These are phyloP conservation scores for Smallanthus sonchifolius DNA, from an alignment of 129 eudicot species.

Conservation along the genomic window DNA sequence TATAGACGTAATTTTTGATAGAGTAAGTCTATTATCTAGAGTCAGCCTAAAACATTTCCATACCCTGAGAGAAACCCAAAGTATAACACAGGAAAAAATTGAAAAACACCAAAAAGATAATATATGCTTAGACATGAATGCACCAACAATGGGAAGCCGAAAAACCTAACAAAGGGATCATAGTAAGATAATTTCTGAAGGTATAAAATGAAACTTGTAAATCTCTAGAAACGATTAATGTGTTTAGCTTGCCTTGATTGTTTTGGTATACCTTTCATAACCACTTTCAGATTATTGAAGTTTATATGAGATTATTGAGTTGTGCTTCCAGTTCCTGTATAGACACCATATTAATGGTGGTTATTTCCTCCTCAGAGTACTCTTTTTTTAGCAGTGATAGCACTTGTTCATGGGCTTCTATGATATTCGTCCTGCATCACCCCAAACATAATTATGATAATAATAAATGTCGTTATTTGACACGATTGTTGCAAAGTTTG, in stretches of 20 bases:
- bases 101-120: too few relatives aligned
- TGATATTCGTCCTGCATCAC: constrained; percentile 73
- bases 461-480: not conserved
- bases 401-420: constrained; percentile 89
- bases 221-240: not conserved
- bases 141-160: not conserved
- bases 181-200: not conserved
- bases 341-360: constrained; percentile 57
- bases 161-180: not conserved
- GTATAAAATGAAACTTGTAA: not conserved
- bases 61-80: too few relatives aligned
- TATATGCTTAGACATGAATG: too few relatives aligned
- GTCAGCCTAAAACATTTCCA: too few relatives aligned
- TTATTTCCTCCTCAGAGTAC: constrained; percentile 63
- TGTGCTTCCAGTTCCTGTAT: constrained; percentile 71
- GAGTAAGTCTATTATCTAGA: too few relatives aligned
- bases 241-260: not conserved
- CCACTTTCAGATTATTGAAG: not conserved
- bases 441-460: not conserved
- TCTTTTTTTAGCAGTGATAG: constrained; percentile 57
- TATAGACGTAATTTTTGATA: too few relatives aligned
- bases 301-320: constrained; percentile 58
- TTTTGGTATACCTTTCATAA: not conserved
- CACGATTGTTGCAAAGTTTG: not conserved
- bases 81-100: too few relatives aligned